Evolutionary conservation across 495 filamentous ascomycete genomes (phyloP), one percentile per base, ranked within the genome.

Genomic region (Penicillium antarcticum): DNA sequence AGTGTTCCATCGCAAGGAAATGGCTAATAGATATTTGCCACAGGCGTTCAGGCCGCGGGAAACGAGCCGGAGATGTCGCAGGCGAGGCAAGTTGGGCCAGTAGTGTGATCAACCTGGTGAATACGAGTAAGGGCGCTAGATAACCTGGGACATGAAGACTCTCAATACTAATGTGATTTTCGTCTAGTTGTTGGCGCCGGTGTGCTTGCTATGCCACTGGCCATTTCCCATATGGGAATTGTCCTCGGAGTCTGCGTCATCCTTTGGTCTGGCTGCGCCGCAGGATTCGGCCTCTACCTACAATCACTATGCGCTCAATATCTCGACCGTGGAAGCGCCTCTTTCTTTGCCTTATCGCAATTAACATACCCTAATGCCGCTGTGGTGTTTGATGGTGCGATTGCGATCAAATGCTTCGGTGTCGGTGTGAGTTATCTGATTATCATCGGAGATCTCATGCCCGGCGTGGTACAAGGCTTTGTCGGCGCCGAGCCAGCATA

Each of bases 371-470:
- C 94, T 2, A 97, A 96, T 69, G 92, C 94, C 0, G 89, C 94
- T 3, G 89, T 98, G 24, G 75, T 97, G 23, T 98, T 98, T 70
- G 94, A 98, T 72, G 87, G 86, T 4, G 94, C 94, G 0, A 98
- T 98, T 62, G 89, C 92, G 6, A 88, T 98, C 62, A 98, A 98
- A 63, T 98, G 94, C 65, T 97, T 97, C 70, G 94, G 87, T 48
- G 94, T 98, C 14, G 95, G 87, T 7, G 87, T 97, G 36, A 95
- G 91, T 64, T 98, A 98, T 68, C 81, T 98, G 58, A 98, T 97
- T 55, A 96, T 98, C 57, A 97, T 98, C 58, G 94, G 94, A 14
- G 94, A 98, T 63, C 75, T 98, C 56, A 98, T 98, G 94, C 94
- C 95, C 2, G 94, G 89, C 4, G 94, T 98, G 8, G 83, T 94